Evolutionary conservation across 306 rosid species (phyloP), one percentile per base, ranked within the genome.

Genomic region (Styphnolobium japonicum): DNA sequence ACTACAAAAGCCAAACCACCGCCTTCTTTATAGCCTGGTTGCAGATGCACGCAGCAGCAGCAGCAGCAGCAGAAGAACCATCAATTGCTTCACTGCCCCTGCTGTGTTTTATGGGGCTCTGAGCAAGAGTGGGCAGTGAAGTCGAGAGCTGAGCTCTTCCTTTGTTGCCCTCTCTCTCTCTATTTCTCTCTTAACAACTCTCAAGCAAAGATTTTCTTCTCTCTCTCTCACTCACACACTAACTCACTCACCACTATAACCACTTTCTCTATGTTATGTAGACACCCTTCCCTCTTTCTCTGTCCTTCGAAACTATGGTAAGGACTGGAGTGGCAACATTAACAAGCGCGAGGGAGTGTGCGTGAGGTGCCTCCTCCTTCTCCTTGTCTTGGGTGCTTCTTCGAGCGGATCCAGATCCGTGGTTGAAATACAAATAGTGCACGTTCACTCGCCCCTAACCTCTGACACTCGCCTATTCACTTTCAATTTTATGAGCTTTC

Each of bases 1-100:
- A 82, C 90, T 67, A 55, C 67, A 92, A 92, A 86, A 77, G 78
- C 85, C 77, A 79, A 88, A 88, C 75, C 89, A 86, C 87, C 84
- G 87, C 88, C 93, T 82, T 85, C 58, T 58, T 81, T 69, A 74
- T 22, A 72, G 11, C 11, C 78, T 27, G 29, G 36, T 33, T 14
- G 79, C 48, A 67, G 76, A 40, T 29, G 52, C 51, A 46, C n/a
- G 71, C 68, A 66, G 80, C 19, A 53, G 84, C 21, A 64, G 86
- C 61, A 82, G 87, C 5, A 58, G 77, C 7, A 60, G 79, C 58
- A 43, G 85, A 80, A 78, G 85, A 74, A 89, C 73, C 87, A 86
- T 79, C 78, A 81, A 77, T 72, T 66, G 76, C 85, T 43, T 68
- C 78, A 63, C 37, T 67, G 52, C 84, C 51, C 80, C 81, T 48